Evolutionary conservation across 1,139 yeast species (phyloP).

Genomic region (Debaryomyces sp.): DNA sequence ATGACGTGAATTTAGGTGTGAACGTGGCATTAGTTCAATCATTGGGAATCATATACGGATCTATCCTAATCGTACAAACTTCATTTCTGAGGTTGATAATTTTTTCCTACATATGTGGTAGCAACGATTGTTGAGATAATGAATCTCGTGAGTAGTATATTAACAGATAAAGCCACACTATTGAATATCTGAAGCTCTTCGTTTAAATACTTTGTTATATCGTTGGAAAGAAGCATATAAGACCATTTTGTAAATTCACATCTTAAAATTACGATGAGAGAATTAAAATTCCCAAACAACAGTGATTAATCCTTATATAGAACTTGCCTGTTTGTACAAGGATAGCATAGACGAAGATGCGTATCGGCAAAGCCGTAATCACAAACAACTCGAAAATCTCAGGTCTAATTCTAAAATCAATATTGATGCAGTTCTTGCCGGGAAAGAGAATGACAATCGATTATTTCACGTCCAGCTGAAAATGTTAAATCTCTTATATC

Average conservation of each 20-base stretch:
- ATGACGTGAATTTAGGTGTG: not conserved
- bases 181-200: too few relatives aligned
- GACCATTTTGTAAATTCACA: too few relatives aligned
- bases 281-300: too few relatives aligned
- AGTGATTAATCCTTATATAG: not conserved
- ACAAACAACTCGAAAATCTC: not conserved
- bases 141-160: not conserved
- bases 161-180: too few relatives aligned
- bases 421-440: not conserved
- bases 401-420: not conserved
- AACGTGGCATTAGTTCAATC: not conserved
- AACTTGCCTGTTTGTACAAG: not conserved
- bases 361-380: not conserved
- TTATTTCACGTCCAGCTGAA: not conserved
- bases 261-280: not conserved
- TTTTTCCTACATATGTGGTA: not conserved
- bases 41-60: not conserved
- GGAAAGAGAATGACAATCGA: not conserved
- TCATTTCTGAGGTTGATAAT: not conserved
- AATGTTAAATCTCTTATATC: not conserved
- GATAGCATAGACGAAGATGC: not conserved
- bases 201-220: too few relatives aligned
- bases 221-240: too few relatives aligned
- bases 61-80: not conserved
- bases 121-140: not conserved